Percentiles rank a stretch among this genome's conserved stretches.
Conservation (phyloP, 306 rosid genomes). For the Malus fusca region DNA sequence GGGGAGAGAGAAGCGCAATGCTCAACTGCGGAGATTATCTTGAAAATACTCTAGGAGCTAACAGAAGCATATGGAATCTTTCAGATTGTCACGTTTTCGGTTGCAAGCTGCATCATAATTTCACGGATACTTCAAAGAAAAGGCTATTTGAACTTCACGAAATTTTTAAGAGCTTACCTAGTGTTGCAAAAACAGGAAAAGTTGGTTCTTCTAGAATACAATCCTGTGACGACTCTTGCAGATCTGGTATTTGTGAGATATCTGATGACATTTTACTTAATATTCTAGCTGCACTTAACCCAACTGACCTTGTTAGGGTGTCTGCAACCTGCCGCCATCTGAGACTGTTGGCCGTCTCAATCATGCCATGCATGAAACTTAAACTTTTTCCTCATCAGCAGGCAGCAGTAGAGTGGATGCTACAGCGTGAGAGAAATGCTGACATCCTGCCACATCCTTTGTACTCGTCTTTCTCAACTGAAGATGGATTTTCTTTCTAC, state of each 20-base stretch:
- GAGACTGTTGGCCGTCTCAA: slow-evolving; percentile 55
- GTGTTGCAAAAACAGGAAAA: slow-evolving; percentile 35
- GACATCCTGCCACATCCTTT: slow-evolving; percentile 67
- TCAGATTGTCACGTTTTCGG: slow-evolving; percentile 85
- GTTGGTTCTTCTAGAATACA: slow-evolving; percentile 38
- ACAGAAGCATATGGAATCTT: slow-evolving; percentile 55
- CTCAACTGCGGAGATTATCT: slow-evolving; percentile 37
- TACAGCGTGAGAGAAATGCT: slow-evolving; percentile 76
- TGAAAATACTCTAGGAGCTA: slow-evolving; percentile 22
- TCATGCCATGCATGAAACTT: slow-evolving; percentile 86
- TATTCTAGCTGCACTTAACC: slow-evolving; percentile 49
- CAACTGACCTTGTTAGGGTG: slow-evolving; percentile 59
- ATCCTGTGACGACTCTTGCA: slow-evolving; percentile 29
- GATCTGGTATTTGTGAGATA: slow-evolving; percentile 68
- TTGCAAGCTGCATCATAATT: slow-evolving; percentile 59
- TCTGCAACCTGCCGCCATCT: slow-evolving; percentile 75
- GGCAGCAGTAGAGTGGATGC: slow-evolving; percentile 93
- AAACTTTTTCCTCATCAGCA: slow-evolving; percentile 89
- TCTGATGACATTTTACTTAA: slow-evolving; percentile 65
- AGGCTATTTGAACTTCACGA: slow-evolving; percentile 82
- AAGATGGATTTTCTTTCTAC: slow-evolving; percentile 62
- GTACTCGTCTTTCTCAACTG: slow-evolving; percentile 53
- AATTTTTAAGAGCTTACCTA: slow-evolving; percentile 67
- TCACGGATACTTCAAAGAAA: slow-evolving; percentile 42
- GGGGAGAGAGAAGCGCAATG: slow-evolving; percentile 57